These are phyloP conservation scores for Astrocystis sublimbata DNA, from an alignment of 495 filamentous ascomycete species.

Conservation along the genomic window DNA sequence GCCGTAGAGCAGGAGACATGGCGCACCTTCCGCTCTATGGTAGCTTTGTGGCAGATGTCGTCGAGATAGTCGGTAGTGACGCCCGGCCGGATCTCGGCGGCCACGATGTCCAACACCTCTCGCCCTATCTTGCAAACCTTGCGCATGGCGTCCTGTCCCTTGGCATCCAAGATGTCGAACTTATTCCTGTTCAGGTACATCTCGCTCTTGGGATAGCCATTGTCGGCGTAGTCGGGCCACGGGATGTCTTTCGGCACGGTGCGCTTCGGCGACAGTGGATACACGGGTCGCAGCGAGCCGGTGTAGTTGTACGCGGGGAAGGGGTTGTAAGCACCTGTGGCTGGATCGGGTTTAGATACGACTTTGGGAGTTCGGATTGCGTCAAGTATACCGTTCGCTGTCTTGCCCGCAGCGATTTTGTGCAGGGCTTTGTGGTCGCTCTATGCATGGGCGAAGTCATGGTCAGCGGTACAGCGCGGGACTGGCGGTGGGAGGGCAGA, in stretches of 20 bases:
- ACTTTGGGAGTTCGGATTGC: conserved; percentile 69
- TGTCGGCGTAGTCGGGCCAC: conserved; percentile 79
- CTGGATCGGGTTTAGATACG: conserved; percentile 88
- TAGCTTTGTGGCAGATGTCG: conserved; percentile 93
- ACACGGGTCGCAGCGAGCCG: conserved; percentile 79
- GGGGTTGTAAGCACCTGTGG: conserved; percentile 81
- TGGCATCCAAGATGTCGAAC: conserved; percentile 75
- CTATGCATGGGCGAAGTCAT: conserved; percentile 50
- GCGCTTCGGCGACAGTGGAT: conserved; percentile 77
- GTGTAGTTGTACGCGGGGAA: conserved; percentile 85
- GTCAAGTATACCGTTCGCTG: conserved; percentile 73
- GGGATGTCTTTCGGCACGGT: conserved; percentile 77
- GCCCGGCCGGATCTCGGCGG: conserved; percentile 75
- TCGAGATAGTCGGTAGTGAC: conserved; percentile 97
- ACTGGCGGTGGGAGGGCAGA: background rate
- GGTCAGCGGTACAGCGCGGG: conserved; percentile 17
- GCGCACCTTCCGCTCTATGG: conserved; percentile 84
- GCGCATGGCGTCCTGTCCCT: conserved; percentile 82
- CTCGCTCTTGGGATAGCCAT: conserved; percentile 82
- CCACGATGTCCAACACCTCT: conserved; percentile 93
- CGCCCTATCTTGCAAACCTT: conserved; percentile 86
- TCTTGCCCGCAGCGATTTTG: conserved; percentile 53
- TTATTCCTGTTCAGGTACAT: conserved; percentile 73
- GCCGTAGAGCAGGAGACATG: background rate
- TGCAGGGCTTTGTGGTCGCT: conserved; percentile 82